Base-by-base conservation (phyloP, 2,329 filamentous ascomycete genomes). In the Apiospora arundinis region DNA sequence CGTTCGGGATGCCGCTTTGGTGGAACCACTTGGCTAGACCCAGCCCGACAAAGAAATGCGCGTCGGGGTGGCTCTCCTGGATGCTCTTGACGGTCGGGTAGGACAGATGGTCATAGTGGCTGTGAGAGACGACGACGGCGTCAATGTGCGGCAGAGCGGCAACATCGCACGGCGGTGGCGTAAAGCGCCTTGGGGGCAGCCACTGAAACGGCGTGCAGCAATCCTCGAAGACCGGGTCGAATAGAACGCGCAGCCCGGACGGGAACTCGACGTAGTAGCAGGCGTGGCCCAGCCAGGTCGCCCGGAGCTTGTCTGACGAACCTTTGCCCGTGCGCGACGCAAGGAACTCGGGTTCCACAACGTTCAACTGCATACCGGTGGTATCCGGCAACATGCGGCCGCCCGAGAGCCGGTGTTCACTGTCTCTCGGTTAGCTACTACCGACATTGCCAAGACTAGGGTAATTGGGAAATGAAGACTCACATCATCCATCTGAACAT, bases 241-340 rank as follows among this genome's bases (percentile, higher is more conserved):
- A 98, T 4, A 98, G 89, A 4, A 97, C 94, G 70, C 95, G 91
- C 69, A 98, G 85, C 0, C 95, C 95, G 18, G 89, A 88, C 1
- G 95, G 94, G 77, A 95, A 98, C 81, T 98, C 95, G 76, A 97
- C 90, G 78, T 94, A 95, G 84, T 95, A 97, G 84, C 95, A 97
- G 4, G 95, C 95, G 81, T 98, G 95, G 46, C 95, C 95, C 2
- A 98, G 90, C 95, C 95, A 98, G 52, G 95, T 98, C 45, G 95
- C 93, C 70, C 95, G 91, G 32, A 98, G 87, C 52, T 88, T 86
- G 23, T 81, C 77, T 16, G 82, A 83, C 12, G 42, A 45, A 14
- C 42, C 40, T 11, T 42, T 42, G 16, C 87, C 89, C 5, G 86
- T 82, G 70, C 93, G 89, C 18, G 84, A 84, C 1, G 89, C 82